phyloP scores from a whole-genome alignment of 2,329 filamentous ascomycete genomes.

The Amauroascus niger region DNA sequence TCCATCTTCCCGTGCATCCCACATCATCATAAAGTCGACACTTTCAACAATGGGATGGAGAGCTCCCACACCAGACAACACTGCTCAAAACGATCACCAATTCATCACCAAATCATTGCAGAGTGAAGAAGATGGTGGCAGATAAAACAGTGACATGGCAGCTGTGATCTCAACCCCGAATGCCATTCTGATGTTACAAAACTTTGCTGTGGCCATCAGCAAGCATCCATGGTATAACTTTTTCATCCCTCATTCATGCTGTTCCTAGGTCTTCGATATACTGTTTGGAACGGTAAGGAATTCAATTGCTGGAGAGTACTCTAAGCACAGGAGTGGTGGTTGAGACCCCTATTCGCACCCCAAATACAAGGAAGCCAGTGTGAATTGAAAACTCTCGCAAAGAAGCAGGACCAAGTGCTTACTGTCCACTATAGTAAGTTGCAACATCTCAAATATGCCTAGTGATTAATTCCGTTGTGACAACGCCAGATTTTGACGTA shows the following conservation, averaged over 20 bases:
- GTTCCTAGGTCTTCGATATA: too few relatives aligned
- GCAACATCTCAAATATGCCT: not conserved
- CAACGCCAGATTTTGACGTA: slow-evolving; percentile 19
- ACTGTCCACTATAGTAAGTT: not conserved
- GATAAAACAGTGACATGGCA: slow-evolving; percentile 44
- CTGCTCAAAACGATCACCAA: too few relatives aligned
- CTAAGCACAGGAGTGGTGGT: too few relatives aligned
- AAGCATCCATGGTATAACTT: slow-evolving; percentile 52
- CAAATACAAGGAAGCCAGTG: slow-evolving; percentile 47
- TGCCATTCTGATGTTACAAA: slow-evolving; percentile 59
- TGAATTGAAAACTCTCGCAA: too few relatives aligned
- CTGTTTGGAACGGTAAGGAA: too few relatives aligned
- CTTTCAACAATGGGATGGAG: too few relatives aligned
- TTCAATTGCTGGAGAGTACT: too few relatives aligned
- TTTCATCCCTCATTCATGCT: too few relatives aligned
- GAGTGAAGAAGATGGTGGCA: not conserved
- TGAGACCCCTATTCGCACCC: slow-evolving; percentile 75
- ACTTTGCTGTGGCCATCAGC: slow-evolving; percentile 54
- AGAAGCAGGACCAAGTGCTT: not conserved
- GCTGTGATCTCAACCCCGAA: slow-evolving; percentile 63
- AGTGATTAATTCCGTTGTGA: too few relatives aligned
- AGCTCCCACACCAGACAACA: too few relatives aligned
- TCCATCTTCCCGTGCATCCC: too few relatives aligned
- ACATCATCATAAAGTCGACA: too few relatives aligned
- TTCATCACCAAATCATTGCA: not conserved